Conservation (phyloP, 2,329 filamentous ascomycete genomes). For the Fusarium graminum region DNA sequence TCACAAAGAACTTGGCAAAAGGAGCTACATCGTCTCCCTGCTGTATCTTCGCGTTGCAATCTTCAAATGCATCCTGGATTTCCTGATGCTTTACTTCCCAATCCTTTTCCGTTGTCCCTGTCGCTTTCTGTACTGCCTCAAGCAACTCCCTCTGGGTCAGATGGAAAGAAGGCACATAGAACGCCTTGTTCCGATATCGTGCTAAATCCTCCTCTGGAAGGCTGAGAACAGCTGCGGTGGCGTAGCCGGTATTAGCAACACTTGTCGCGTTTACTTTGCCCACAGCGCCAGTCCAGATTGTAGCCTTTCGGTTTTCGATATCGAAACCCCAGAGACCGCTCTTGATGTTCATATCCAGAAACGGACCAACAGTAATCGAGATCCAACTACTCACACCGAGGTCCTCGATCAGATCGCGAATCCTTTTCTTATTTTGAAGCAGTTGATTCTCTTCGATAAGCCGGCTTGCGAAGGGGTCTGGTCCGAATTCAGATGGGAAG, state of each 20-base stretch:
- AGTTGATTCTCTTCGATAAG: conserved; percentile 27
- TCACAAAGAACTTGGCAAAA: conserved; percentile 31
- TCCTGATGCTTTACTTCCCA: conserved; percentile 18
- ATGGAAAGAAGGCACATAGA: conserved; percentile 16
- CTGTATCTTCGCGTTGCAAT: conserved; percentile 14
- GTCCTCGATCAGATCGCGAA: conserved; percentile 22
- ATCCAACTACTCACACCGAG: conserved; percentile 32
- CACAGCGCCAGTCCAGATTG: neutral
- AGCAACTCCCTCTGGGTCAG: conserved; percentile 24
- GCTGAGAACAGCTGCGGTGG: conserved; percentile 13
- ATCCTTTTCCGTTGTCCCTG: conserved; percentile 10
- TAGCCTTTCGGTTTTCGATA: conserved; percentile 14
- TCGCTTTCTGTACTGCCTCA: conserved; percentile 13
- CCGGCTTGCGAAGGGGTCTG: conserved; percentile 13
- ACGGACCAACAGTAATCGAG: conserved; percentile 23
- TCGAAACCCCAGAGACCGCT: conserved; percentile 28
- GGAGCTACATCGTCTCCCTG: conserved; percentile 4
- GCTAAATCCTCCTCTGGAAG: conserved; percentile 1
- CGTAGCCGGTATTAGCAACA: conserved; percentile 12
- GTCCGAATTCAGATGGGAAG: conserved; percentile 28
- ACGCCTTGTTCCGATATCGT: conserved; percentile 19
- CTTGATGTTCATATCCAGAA: conserved; percentile 19
- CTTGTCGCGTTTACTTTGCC: conserved; percentile 13
- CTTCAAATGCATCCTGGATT: conserved; percentile 5
- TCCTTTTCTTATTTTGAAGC: conserved; percentile 19